A percentile compares a stretch with the other conserved stretches of the same genome.
These are phyloP conservation scores for Calocybe cyanea DNA, from an alignment of 768 basidiomycete species.

Conservation along the genomic window DNA sequence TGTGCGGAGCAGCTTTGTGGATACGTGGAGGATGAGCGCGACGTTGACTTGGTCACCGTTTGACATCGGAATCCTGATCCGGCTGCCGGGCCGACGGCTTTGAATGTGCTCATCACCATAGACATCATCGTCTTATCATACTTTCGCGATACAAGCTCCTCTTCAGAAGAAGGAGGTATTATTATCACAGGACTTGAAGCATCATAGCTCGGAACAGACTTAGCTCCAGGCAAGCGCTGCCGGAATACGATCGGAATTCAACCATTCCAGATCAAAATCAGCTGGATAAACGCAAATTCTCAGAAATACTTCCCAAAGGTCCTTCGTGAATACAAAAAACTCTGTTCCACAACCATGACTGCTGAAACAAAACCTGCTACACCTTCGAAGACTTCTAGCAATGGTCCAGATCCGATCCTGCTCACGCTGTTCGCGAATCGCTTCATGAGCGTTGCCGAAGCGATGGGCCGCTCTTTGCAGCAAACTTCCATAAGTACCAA, in stretches of 20 bases:
- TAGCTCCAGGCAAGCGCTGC: background rate
- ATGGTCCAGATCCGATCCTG: slow-evolving; percentile 78
- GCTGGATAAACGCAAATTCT: no score
- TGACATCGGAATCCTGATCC: background rate
- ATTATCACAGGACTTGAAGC: no score
- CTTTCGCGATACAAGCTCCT: no score
- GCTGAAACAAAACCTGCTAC: background rate
- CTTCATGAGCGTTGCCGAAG: slow-evolving; percentile 97
- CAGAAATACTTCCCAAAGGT: background rate
- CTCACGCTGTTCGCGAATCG: slow-evolving; percentile 92
- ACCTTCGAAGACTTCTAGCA: slow-evolving; percentile 17
- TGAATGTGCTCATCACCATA: no score
- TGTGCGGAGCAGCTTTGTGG: no score
- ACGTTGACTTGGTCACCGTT: background rate
- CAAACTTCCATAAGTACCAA: slow-evolving; percentile 93
- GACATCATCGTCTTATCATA: no score
- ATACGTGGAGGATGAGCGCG: background rate
- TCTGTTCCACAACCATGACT: slow-evolving; percentile 6
- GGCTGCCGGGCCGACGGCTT: background rate
- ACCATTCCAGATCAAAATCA: no score
- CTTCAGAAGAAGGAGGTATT: no score
- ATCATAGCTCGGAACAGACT: no score
- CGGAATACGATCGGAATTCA: slow-evolving; percentile 17
- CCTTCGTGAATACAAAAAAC: background rate
- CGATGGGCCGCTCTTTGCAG: slow-evolving; percentile 88